phyloP scores from a whole-genome alignment of 208 protist species.

The Crithidia acanthocephali region DNA sequence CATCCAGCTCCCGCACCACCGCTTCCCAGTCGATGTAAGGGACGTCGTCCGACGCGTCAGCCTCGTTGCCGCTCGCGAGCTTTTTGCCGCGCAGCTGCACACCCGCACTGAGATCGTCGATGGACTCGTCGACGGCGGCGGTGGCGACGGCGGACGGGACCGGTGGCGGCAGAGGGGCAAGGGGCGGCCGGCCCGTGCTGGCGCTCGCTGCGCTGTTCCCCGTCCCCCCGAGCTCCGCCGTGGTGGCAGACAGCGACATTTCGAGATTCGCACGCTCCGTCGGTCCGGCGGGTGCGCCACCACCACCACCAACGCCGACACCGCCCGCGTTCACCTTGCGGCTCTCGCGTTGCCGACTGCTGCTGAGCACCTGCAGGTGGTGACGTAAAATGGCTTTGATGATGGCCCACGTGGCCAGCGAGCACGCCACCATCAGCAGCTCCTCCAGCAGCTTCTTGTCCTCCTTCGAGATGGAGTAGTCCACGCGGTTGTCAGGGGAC shows the following conservation, averaged over 20 bases:
- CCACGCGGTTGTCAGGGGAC: slow-evolving; percentile 8
- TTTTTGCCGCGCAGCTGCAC: too few relatives aligned
- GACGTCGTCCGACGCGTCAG: neutral
- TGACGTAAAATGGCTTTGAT: slow-evolving; percentile 59
- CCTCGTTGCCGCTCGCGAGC: neutral
- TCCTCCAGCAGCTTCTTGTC: slow-evolving; percentile 55
- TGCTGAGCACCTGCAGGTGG: slow-evolving; percentile 38
- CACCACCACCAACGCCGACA: neutral
- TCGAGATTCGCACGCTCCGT: slow-evolving; percentile 1
- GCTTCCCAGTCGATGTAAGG: slow-evolving; percentile 62
- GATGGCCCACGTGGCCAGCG: slow-evolving; percentile 74
- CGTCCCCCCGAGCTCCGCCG: neutral
- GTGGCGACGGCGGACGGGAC: neutral
- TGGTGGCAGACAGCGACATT: slow-evolving; percentile 12
- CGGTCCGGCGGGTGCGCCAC: neutral
- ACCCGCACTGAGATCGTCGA: neutral
- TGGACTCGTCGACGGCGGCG: neutral
- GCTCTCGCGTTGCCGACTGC: neutral
- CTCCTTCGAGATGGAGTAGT: slow-evolving; percentile 26
- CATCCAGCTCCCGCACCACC: slow-evolving; percentile 64
- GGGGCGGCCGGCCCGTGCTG: slow-evolving; percentile 10
- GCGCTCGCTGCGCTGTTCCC: slow-evolving; percentile 8
- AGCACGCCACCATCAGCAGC: slow-evolving; percentile 46
- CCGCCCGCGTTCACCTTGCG: neutral
- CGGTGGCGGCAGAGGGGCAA: slow-evolving; percentile 18